These are phyloP conservation scores for Talaromyces sp. DNA, from an alignment of 2,329 filamentous ascomycete genomes.

Conservation along the genomic window DNA sequence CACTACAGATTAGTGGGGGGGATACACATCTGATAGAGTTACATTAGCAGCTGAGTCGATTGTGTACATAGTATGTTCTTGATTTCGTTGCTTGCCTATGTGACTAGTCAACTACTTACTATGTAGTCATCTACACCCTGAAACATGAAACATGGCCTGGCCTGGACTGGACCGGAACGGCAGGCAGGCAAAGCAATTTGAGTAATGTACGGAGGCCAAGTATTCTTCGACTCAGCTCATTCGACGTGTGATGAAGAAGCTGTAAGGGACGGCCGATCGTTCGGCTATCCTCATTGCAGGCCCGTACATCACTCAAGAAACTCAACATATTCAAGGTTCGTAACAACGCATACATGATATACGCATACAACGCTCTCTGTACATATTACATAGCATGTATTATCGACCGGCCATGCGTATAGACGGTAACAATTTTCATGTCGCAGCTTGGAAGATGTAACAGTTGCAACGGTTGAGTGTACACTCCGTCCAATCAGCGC, in stretches of 20 bases:
- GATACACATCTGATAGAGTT: background rate
- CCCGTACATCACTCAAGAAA: too few relatives aligned
- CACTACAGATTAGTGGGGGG: background rate
- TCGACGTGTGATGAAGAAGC: too few relatives aligned
- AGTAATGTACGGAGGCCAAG: too few relatives aligned
- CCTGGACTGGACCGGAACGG: background rate
- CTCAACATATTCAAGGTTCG: too few relatives aligned
- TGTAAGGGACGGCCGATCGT: too few relatives aligned
- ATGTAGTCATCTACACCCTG: background rate
- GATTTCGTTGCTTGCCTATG: background rate
- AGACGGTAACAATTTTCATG: background rate
- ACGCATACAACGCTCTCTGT: background rate
- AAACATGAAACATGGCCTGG: background rate
- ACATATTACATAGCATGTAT: too few relatives aligned
- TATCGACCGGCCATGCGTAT: background rate
- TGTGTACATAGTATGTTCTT: background rate
- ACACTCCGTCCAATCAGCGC: constrained; percentile 7
- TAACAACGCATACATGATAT: background rate
- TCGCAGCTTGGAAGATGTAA: constrained; percentile 14
- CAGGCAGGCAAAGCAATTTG: too few relatives aligned
- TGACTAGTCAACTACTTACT: background rate
- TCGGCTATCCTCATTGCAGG: background rate
- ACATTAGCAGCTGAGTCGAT: background rate
- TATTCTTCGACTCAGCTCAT: too few relatives aligned
- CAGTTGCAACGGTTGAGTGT: constrained; percentile 13